Base-by-base conservation (phyloP, 208 protist genomes). In the Vickermania ingenoplastis region DNA sequence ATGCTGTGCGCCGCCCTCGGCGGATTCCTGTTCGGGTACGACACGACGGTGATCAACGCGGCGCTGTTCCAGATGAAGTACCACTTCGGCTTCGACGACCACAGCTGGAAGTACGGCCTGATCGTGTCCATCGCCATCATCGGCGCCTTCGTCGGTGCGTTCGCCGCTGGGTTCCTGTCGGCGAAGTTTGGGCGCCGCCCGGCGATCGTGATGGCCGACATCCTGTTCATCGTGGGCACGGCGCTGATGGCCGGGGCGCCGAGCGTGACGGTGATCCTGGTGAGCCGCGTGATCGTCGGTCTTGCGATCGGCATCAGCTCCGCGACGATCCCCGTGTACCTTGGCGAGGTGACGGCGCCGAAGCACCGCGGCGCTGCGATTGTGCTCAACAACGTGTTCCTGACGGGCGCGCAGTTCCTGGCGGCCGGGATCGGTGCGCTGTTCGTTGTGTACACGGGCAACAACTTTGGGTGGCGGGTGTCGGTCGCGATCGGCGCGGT, bases 11-110 rank as follows among this genome's bases (percentile, higher is more conserved):
- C 89, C 62, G 87, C 91, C 31, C 70, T 96, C 31, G 89, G 89
- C 56, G 91, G 91, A 7, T 87, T 92, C 62, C 83, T 96, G 11
- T 96, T 96, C 67, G 91, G 92, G n/a, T 97, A 96, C 64, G 92
- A 95, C 69, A 97, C 92, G 3, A 85, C 76, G 61, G 82, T 97
- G 30, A 89, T 97, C 62, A 94, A 92, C 36, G 92, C 81, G 2
- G 86, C 89, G 0, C 64, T 97, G 41, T 90, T 97, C 36, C 89
- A 95, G 67, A 91, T 97, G 73, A 95, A 95, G 62, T 79, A 89
- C 53, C 74, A 94, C 75, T 95, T 94, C 51, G 83, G 78, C 30
- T 87, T 92, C 41, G 61, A 63, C 45, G 78, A 83, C 25, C 78
- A 94, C 59, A 85, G 82, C 7, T 90, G 83, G 84, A 64, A 76